phyloP scores from a whole-genome alignment of 2,329 filamentous ascomycete genomes.

The Neurospora crassa region DNA sequence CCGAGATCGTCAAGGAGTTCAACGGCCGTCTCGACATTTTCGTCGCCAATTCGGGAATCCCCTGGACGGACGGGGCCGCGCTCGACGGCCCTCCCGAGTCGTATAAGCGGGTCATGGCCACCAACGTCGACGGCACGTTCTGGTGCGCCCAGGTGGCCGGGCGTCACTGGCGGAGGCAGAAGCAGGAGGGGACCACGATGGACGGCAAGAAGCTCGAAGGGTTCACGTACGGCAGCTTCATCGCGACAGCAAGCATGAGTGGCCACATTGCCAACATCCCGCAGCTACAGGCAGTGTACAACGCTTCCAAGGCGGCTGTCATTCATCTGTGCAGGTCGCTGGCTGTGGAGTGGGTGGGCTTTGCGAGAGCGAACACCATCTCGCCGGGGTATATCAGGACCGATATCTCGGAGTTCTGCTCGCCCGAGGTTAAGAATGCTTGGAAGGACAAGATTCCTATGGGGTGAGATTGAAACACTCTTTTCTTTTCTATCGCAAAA shows the following conservation, averaged over 20 bases:
- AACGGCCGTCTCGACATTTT: constrained; percentile 69
- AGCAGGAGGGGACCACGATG: constrained; percentile 53
- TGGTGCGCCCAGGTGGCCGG: constrained; percentile 67
- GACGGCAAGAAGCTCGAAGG: constrained; percentile 51
- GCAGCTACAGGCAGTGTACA: constrained; percentile 65
- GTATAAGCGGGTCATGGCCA: constrained; percentile 58
- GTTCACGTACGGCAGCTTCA: constrained; percentile 59
- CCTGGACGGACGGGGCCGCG: constrained; percentile 60
- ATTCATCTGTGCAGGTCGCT: constrained; percentile 56
- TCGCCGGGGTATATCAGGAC: constrained; percentile 70
- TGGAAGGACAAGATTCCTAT: constrained; percentile 76
- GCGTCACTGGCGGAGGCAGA: constrained; percentile 60
- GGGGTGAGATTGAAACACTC: constrained; percentile 37
- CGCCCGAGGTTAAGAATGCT: constrained; percentile 56
- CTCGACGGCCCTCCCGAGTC: constrained; percentile 54
- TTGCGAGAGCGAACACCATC: constrained; percentile 62
- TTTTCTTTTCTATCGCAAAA: background rate
- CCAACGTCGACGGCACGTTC: constrained; percentile 68
- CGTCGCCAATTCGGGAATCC: constrained; percentile 68
- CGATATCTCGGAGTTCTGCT: constrained; percentile 58
- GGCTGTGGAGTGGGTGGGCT: constrained; percentile 68
- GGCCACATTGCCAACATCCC: constrained; percentile 71
- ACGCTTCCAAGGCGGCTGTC: constrained; percentile 59
- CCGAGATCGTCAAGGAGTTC: constrained; percentile 52
- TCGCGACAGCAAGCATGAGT: constrained; percentile 71